A percentile compares a stretch with the other conserved stretches of the same genome.
Evolutionary conservation across 2,329 filamentous ascomycete species (phyloP).

Genomic region (Davidsoniella virescens): DNA sequence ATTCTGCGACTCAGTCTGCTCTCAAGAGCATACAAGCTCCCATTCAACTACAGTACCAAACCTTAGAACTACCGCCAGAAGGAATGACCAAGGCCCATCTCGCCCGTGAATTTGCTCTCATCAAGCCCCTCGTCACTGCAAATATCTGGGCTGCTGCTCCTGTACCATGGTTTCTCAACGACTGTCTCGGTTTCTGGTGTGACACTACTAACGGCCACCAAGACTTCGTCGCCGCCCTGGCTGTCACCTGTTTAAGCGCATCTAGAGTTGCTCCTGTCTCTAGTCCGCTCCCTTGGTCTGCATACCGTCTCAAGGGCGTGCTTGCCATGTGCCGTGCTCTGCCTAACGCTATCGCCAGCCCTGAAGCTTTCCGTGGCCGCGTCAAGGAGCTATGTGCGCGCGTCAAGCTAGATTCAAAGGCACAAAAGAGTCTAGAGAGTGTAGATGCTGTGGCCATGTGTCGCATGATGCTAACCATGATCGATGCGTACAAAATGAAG

Average conservation of each 20-base stretch:
- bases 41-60: slow-evolving; percentile 5
- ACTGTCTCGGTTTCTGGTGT: slow-evolving; percentile 13
- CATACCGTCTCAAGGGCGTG: slow-evolving; percentile 33
- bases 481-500: slow-evolving; percentile 25
- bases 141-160: slow-evolving; percentile 13
- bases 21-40: slow-evolving; percentile 5
- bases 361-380: slow-evolving; percentile 14
- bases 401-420: slow-evolving; percentile 15
- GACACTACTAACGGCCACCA: neutral
- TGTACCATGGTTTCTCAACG: slow-evolving; percentile 12
- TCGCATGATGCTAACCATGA: slow-evolving; percentile 35
- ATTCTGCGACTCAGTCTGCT: slow-evolving; percentile 7
- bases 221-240: slow-evolving; percentile 23
- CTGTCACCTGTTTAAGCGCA: slow-evolving; percentile 31
- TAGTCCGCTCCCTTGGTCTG: slow-evolving; percentile 33
- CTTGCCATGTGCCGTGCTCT: slow-evolving; percentile 36
- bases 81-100: slow-evolving; percentile 17
- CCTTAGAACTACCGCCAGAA: neutral
- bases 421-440: slow-evolving; percentile 22
- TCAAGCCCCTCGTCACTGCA: slow-evolving; percentile 21
- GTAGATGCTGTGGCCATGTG: slow-evolving; percentile 38
- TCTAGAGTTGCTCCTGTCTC: slow-evolving; percentile 33
- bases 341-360: slow-evolving; percentile 29
- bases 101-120: slow-evolving; percentile 22
- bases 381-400: slow-evolving; percentile 5